Conservation (phyloP, 139 green algal species). For the Coelastrella sp. region DNA sequence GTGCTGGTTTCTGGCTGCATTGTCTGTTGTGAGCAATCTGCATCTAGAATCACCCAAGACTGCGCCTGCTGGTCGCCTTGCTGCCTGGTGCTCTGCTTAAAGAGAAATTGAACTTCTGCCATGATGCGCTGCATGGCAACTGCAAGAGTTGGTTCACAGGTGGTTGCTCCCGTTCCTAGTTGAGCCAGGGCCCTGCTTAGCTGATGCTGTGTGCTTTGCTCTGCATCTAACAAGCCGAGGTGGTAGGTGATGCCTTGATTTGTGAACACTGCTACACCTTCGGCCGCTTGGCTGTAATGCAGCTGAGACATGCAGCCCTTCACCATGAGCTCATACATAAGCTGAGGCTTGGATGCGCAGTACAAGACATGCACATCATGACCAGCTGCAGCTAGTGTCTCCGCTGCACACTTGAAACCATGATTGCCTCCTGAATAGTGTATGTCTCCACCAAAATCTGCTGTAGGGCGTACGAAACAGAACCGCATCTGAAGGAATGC, state of each 20-base stretch:
- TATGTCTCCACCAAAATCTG: background rate
- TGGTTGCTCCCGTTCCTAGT: background rate
- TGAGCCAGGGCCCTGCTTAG: background rate
- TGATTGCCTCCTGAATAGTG: conserved; percentile 33
- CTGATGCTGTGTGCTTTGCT: conserved; percentile 19
- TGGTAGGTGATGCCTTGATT: background rate
- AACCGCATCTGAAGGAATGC: background rate
- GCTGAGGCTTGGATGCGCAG: background rate
- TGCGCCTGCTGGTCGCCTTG: background rate
- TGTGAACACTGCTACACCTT: background rate
- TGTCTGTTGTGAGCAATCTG: conserved; percentile 52
- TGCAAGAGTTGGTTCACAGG: background rate
- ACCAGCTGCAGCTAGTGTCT: conserved; percentile 1
- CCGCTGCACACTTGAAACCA: conserved; percentile 15
- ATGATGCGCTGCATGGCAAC: background rate
- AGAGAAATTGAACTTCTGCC: background rate
- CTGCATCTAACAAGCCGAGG: background rate
- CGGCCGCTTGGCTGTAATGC: background rate
- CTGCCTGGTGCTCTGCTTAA: background rate
- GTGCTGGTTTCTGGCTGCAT: background rate
- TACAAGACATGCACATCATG: conserved; percentile 39
- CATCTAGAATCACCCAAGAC: conserved; percentile 56
- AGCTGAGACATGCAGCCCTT: conserved; percentile 11
- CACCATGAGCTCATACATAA: background rate
- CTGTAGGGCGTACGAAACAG: background rate